Base-by-base conservation (phyloP, 139 green algal genomes). In the Picochlorum sp. region DNA sequence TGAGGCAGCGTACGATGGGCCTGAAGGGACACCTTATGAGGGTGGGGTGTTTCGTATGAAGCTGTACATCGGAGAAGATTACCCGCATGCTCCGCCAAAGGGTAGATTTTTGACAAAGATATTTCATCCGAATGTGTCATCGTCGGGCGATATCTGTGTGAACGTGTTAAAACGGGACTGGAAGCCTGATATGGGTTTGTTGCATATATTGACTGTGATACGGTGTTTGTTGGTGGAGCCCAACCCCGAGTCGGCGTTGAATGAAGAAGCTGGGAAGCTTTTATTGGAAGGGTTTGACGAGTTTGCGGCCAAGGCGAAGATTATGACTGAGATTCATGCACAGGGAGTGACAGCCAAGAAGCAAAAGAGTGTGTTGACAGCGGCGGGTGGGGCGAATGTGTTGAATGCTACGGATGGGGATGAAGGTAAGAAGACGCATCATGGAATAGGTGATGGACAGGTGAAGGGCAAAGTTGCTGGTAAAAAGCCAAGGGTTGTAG, bases 141-240 rank as follows among this genome's bases (percentile, higher is more conserved):
- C 79, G 16, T 56, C 52, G 4, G 93, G 93, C 2, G 93, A 98
- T 52, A 97, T 98, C 62, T 98, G 93, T 51, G 93, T 98, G 15
- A 98, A 98, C 62, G 90, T 95, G 28, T 82, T 98, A 4, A 97
- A 98, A 72, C 83, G 83, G 37, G 92, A 98, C 75, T 98, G 92
- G 92, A 85, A 76, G 50, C 72, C 85, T 4, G 84, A 84, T 21
- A 65, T 92, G 41, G 91, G 90, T 28, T 52, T 98, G 32, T 74
- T 86, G 26, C 93, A 97, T 71, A 80, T 95, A 20, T 74, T 95
- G 24, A 80, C 83, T 62, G 81, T 98, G 38, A 85, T 98, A 21
- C 81, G 92, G 6, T 98, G 93, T 80, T 77, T 98, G 49, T 76
- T 98, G 1, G 95, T 98, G 37, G 84, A 98, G 76, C 92, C 93